Evolutionary conservation across 2,329 filamentous ascomycete species (phyloP).

Genomic region (Botrytis hyacinthi): DNA sequence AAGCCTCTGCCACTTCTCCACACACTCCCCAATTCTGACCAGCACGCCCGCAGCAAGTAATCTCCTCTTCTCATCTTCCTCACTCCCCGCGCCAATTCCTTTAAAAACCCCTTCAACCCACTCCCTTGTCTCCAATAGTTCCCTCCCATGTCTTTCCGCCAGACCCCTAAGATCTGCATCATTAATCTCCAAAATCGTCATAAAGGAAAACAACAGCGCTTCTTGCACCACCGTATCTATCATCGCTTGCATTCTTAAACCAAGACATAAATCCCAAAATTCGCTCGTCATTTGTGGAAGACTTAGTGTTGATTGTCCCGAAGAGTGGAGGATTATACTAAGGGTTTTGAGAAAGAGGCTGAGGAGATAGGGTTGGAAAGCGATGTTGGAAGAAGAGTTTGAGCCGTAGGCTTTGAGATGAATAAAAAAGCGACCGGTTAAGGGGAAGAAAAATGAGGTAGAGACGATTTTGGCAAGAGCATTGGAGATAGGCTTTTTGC

Average conservation of each 20-base stretch:
- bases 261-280: slow-evolving; percentile 78
- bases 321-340: slow-evolving; percentile 76
- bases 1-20: slow-evolving; percentile 75
- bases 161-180: slow-evolving; percentile 64
- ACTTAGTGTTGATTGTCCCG: slow-evolving; percentile 73
- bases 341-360: slow-evolving; percentile 83
- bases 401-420: slow-evolving; percentile 53
- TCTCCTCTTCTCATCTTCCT: slow-evolving; percentile 77
- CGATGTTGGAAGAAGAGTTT: slow-evolving; percentile 51
- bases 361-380: slow-evolving; percentile 73
- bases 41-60: slow-evolving; percentile 75
- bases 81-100: slow-evolving; percentile 43
- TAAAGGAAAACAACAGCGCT: slow-evolving; percentile 73
- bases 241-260: slow-evolving; percentile 58
- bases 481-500: slow-evolving; percentile 64
- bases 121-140: slow-evolving; percentile 80
- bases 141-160: slow-evolving; percentile 69
- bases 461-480: slow-evolving; percentile 74
- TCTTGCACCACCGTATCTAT: slow-evolving; percentile 67
- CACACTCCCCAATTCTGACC: slow-evolving; percentile 74
- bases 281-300: slow-evolving; percentile 80
- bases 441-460: slow-evolving; percentile 78
- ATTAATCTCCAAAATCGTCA: slow-evolving; percentile 81
- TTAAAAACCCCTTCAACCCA: slow-evolving; percentile 82
- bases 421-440: slow-evolving; percentile 77